Evolutionary conservation across 306 rosid species (phyloP).

Genomic region (Dryas alaskensis): DNA sequence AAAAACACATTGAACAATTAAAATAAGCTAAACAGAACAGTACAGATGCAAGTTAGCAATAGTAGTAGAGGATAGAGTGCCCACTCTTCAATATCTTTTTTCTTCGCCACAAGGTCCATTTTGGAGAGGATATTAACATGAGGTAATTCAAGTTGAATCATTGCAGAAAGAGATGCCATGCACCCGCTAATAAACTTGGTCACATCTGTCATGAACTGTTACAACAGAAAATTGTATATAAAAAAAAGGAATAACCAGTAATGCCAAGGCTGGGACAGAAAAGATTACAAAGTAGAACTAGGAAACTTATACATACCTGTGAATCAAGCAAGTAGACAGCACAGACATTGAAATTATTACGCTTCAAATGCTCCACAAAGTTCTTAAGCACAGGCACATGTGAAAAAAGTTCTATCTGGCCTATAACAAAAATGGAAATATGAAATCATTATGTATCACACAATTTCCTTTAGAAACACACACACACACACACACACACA

Average conservation of each 20-base stretch:
- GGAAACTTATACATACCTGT: constrained; percentile 53
- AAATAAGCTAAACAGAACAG: constrained; percentile 8
- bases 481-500: neutral
- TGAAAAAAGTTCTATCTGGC: constrained; percentile 91
- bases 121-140: constrained; percentile 94
- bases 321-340: constrained; percentile 91
- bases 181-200: constrained; percentile 96
- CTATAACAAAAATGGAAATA: constrained; percentile 40
- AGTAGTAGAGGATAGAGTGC: constrained; percentile 6
- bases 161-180: constrained; percentile 83
- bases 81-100: constrained; percentile 76
- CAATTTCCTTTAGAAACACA: neutral
- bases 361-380: constrained; percentile 83
- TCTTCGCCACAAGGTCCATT: constrained; percentile 84
- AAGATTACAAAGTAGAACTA: constrained; percentile 1
- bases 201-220: constrained; percentile 82
- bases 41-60: constrained; percentile 8
- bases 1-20: constrained; percentile 3
- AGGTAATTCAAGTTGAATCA: constrained; percentile 86
- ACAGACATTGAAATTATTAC: constrained; percentile 73
- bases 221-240: neutral
- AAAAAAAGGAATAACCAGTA: constrained; percentile 4
- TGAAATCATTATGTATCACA: constrained; percentile 5
- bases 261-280: neutral
- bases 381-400: constrained; percentile 81